A percentile compares a stretch with the other conserved stretches of the same genome.
Evolutionary conservation across 116 monocot genomes (phyloP).

Genomic region (Dioscorea cayenensis): DNA sequence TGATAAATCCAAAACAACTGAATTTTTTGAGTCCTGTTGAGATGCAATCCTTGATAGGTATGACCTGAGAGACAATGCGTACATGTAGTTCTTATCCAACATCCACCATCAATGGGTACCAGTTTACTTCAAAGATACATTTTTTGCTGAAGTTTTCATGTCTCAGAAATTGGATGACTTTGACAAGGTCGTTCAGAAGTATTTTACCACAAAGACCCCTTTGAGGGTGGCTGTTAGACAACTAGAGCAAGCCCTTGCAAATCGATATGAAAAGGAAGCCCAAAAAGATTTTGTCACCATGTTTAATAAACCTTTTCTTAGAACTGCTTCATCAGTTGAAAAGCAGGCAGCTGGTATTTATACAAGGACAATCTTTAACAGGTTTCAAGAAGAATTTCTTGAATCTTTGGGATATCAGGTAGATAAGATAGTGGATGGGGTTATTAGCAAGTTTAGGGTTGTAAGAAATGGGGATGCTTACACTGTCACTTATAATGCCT

Average conservation of each 20-base stretch:
- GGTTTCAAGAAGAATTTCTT: conserved; percentile 20
- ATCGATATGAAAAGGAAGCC: conserved; percentile 14
- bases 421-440: conserved; percentile 15
- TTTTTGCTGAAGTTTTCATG: conserved; percentile 6
- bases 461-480: conserved; percentile 9
- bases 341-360: conserved; percentile 18
- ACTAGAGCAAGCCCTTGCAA: conserved; percentile 6
- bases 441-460: conserved; percentile 8
- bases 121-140: conserved; percentile 9
- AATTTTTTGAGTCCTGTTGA: conserved; percentile 14
- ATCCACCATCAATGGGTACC: conserved; percentile 17
- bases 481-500: conserved; percentile 10
- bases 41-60: conserved; percentile 6
- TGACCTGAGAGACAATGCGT: conserved; percentile 11
- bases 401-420: conserved; percentile 14
- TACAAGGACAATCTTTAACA: conserved; percentile 12
- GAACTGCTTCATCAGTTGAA: conserved; percentile 19
- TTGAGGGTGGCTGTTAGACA: conserved; percentile 7
- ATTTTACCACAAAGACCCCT: conserved; percentile 4
- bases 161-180: conserved; percentile 7
- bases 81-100: conserved; percentile 5
- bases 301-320: conserved; percentile 11
- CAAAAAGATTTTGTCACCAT: conserved; percentile 18
- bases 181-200: conserved; percentile 5
- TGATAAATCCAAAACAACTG: conserved; percentile 7